These are phyloP conservation scores for Hondaea fermentalgiana DNA, from an alignment of 108 stramenopile genomes.

Conservation along the genomic window DNA sequence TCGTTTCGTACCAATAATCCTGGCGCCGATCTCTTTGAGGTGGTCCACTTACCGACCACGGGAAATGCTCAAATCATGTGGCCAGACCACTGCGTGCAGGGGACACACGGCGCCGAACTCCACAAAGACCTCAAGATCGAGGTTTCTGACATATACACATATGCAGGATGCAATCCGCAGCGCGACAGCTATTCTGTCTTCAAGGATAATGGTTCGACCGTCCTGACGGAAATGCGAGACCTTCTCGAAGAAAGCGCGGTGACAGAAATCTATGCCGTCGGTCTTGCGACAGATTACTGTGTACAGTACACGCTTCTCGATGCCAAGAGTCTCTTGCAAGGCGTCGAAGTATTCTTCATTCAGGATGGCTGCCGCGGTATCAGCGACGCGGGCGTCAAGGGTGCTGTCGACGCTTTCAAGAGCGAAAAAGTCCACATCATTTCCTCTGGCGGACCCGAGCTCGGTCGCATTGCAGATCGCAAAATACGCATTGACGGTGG, in stretches of 20 bases:
- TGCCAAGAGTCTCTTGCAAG: not conserved
- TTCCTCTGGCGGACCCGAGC: not conserved
- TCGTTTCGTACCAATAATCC: slow-evolving; percentile 24
- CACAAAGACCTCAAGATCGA: slow-evolving; percentile 6
- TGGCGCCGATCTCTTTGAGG: slow-evolving; percentile 1
- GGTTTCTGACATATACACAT: not conserved
- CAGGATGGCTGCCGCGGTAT: slow-evolving; percentile 20
- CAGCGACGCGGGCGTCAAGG: not conserved
- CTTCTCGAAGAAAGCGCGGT: not conserved
- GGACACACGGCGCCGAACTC: slow-evolving; percentile 4
- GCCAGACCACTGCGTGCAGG: slow-evolving; percentile 31
- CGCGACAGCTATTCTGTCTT: slow-evolving; percentile 21
- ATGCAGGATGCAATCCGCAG: slow-evolving; percentile 11
- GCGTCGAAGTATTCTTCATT: not conserved
- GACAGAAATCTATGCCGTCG: slow-evolving; percentile 16
- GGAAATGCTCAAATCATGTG: slow-evolving; percentile 26
- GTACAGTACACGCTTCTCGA: slow-evolving; percentile 20
- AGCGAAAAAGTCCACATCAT: not conserved
- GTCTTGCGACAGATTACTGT: slow-evolving; percentile 19
- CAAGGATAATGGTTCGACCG: not conserved
- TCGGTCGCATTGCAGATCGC: not conserved
- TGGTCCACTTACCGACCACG: not conserved
- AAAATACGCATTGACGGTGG: not conserved
- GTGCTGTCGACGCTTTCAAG: not conserved
- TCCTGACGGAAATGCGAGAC: slow-evolving; percentile 6